These are phyloP conservation scores for Blastobotrys muscicola DNA, from an alignment of 805 yeast genomes.

Conservation along the genomic window DNA sequence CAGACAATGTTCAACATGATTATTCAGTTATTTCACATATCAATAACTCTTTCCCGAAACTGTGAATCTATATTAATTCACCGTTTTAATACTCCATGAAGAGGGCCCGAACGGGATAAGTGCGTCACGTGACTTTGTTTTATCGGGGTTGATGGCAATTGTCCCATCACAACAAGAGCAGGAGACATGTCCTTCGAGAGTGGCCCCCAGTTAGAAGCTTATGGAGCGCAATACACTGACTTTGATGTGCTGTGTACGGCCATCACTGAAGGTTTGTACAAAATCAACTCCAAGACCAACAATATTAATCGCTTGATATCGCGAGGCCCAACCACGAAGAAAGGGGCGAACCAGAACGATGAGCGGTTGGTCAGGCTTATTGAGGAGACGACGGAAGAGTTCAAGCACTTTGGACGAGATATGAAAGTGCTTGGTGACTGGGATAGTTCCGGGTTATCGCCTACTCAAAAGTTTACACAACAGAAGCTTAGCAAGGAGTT, in stretches of 20 bases:
- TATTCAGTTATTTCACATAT: no score
- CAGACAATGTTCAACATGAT: no score
- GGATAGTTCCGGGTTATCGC: conserved; percentile 10
- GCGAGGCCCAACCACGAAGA: conserved; percentile 5
- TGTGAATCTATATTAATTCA: no score
- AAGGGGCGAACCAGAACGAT: conserved; percentile 4
- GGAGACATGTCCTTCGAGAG: no score
- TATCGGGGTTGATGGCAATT: no score
- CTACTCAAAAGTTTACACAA: conserved; percentile 31
- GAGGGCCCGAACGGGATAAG: neutral
- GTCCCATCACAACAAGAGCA: no score
- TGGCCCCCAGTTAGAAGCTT: no score
- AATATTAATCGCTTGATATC: conserved; percentile 7
- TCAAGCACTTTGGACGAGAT: conserved; percentile 11
- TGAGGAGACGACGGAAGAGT: conserved; percentile 12
- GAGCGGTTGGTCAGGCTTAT: conserved; percentile 10
- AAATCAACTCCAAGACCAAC: conserved; percentile 10
- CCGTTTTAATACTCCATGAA: no score
- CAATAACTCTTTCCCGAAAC: no score
- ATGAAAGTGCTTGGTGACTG: conserved; percentile 11
- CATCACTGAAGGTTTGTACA: conserved; percentile 12
- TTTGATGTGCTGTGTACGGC: conserved; percentile 10
- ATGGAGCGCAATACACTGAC: neutral
- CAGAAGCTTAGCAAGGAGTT: conserved; percentile 51
- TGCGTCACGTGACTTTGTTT: neutral